These are phyloP conservation scores for Aspergillus tanneri DNA, from an alignment of 2,329 filamentous ascomycete species.

Conservation along the genomic window DNA sequence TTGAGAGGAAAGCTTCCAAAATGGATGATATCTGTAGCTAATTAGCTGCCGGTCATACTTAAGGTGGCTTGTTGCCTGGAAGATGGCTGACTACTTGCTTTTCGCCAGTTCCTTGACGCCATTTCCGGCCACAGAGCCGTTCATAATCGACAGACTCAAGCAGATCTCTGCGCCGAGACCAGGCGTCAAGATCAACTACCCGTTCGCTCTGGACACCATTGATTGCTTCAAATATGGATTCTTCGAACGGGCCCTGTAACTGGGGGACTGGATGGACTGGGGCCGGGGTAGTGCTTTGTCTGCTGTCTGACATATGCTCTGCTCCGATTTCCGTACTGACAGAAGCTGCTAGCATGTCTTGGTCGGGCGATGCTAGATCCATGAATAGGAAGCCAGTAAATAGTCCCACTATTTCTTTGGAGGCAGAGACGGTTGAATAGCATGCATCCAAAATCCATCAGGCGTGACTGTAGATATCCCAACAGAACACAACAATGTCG, in stretches of 20 bases:
- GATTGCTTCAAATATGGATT: conserved; percentile 44
- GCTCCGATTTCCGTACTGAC: conserved; percentile 4
- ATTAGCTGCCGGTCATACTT: conserved; percentile 11
- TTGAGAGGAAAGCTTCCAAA: conserved; percentile 87
- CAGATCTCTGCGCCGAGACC: conserved; percentile 61
- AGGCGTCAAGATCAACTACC: conserved; percentile 39
- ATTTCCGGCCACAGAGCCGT: conserved; percentile 68
- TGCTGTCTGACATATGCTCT: conserved; percentile 2
- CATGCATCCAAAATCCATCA: conserved; percentile 12
- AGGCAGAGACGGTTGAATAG: conserved; percentile 1
- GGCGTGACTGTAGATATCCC: neutral
- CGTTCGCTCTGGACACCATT: conserved; percentile 25
- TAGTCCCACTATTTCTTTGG: neutral
- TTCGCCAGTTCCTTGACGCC: conserved; percentile 73
- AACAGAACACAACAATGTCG: too few relatives aligned
- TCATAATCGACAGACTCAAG: conserved; percentile 68
- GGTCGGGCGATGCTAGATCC: conserved; percentile 6
- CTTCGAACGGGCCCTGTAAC: conserved; percentile 47
- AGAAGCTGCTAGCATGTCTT: conserved; percentile 7
- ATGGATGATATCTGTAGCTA: conserved; percentile 67
- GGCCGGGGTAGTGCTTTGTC: conserved; percentile 16
- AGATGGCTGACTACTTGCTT: conserved; percentile 22
- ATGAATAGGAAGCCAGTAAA: conserved; percentile 4
- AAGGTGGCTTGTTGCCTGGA: neutral
- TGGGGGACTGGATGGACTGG: conserved; percentile 44